Percentiles rank a stretch among this genome's conserved stretches.
Conservation (phyloP, 1,284 basidiomycete species). For the Trichosporon sp. region DNA sequence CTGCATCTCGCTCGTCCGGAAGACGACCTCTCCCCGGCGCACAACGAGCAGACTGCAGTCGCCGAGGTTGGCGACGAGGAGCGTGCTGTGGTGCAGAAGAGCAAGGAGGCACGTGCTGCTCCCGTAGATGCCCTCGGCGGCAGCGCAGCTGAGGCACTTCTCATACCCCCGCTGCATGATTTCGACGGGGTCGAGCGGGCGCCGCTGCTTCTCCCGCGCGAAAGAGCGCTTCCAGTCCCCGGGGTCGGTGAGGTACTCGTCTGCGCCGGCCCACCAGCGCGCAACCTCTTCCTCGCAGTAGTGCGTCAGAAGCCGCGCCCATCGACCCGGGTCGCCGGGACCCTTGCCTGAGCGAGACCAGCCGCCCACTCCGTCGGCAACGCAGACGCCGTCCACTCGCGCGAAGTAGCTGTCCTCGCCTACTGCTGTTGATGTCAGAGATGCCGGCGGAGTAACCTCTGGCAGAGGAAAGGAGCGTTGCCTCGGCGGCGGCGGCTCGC, state of each 20-base stretch:
- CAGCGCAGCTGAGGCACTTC: slow-evolving; percentile 50
- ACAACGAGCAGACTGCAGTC: slow-evolving; percentile 87
- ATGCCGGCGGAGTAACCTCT: slow-evolving; percentile 27
- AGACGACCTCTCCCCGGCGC: slow-evolving; percentile 68
- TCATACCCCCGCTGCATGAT: slow-evolving; percentile 57
- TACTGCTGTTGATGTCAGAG: slow-evolving; percentile 26
- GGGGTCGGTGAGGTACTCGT: slow-evolving; percentile 25
- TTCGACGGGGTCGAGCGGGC: slow-evolving; percentile 53
- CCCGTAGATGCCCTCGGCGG: slow-evolving; percentile 52
- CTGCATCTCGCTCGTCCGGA: slow-evolving; percentile 91
- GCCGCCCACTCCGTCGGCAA: slow-evolving; percentile 49
- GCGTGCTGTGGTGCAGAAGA: slow-evolving; percentile 61
- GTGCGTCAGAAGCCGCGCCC: slow-evolving; percentile 44
- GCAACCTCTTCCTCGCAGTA: slow-evolving; percentile 42
- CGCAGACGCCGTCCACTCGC: slow-evolving; percentile 41
- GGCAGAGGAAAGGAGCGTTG: slow-evolving; percentile 36
- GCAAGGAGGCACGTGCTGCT: slow-evolving; percentile 56
- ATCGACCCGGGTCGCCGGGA: slow-evolving; percentile 42
- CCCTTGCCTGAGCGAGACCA: slow-evolving; percentile 39
- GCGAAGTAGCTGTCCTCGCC: slow-evolving; percentile 50
- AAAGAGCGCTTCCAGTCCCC: slow-evolving; percentile 16
- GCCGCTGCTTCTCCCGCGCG: slow-evolving; percentile 5
- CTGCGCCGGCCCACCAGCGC: slow-evolving; percentile 39
- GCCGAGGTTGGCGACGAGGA: slow-evolving; percentile 85
- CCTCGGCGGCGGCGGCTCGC: slow-evolving; percentile 29